phyloP scores from a whole-genome alignment of 2,329 filamentous ascomycete genomes.

The Dothiorella sarmentorum region DNA sequence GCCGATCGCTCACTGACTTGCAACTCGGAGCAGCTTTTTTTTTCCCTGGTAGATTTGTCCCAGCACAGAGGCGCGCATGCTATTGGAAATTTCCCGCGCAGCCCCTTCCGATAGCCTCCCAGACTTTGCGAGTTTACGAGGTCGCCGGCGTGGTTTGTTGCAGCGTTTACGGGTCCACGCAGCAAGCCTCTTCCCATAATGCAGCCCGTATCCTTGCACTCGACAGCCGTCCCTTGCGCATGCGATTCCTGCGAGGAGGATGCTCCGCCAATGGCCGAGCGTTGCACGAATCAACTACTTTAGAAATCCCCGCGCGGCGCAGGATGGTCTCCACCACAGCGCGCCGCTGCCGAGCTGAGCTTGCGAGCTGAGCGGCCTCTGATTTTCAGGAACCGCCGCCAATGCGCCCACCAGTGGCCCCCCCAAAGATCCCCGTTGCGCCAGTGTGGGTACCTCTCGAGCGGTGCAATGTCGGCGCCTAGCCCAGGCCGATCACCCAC shows the following conservation, averaged over 20 bases:
- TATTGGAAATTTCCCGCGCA: slow-evolving; percentile 4
- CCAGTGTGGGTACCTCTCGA: slow-evolving; percentile 2
- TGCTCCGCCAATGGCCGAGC: neutral
- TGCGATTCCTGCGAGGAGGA: neutral
- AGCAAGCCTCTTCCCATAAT: neutral
- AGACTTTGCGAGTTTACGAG: neutral
- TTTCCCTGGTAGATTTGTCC: neutral
- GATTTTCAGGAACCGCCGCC: slow-evolving; percentile 15
- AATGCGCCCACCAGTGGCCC: slow-evolving; percentile 10
- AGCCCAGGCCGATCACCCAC: slow-evolving; percentile 2
- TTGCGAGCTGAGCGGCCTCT: neutral
- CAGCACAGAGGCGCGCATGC: neutral
- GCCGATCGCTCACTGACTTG: slow-evolving; percentile 3
- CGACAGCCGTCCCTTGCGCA: slow-evolving; percentile 6
- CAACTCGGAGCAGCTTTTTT: neutral
- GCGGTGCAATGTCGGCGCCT: neutral
- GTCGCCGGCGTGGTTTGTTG: neutral
- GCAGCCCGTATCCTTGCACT: neutral
- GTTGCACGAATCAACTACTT: neutral
- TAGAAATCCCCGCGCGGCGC: neutral
- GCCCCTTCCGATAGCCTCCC: neutral
- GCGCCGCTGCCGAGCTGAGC: slow-evolving; percentile 3
- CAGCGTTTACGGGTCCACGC: neutral
- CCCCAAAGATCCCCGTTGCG: slow-evolving; percentile 10
- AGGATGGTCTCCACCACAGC: neutral